phyloP scores from a whole-genome alignment of 1,284 basidiomycete genomes.

The Cryptococcus sp. region DNA sequence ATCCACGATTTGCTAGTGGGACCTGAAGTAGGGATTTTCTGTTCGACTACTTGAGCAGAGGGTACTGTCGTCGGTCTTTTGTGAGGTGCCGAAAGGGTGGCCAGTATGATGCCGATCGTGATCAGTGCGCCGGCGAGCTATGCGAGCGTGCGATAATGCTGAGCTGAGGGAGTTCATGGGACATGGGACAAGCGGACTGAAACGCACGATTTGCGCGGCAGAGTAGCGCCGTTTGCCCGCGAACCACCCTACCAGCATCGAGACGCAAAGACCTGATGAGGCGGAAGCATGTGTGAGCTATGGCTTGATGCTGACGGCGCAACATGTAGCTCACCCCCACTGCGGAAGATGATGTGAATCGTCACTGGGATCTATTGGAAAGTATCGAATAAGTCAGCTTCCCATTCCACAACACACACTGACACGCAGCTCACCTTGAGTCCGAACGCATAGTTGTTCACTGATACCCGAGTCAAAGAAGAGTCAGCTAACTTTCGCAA shows the following conservation, averaged over 20 bases:
- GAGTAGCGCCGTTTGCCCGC: constrained; percentile 64
- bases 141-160: constrained; percentile 20
- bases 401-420: neutral
- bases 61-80: constrained; percentile 5
- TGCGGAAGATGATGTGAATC: constrained; percentile 92
- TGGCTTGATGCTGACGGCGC: neutral
- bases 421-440: constrained; percentile 52
- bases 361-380: constrained; percentile 72
- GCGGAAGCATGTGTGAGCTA: too few relatives aligned
- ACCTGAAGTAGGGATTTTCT: neutral
- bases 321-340: constrained; percentile 75
- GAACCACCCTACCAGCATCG: constrained; percentile 51
- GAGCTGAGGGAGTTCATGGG: constrained; percentile 12
- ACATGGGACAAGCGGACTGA: constrained; percentile 7
- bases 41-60: neutral
- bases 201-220: constrained; percentile 61
- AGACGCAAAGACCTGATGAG: constrained; percentile 50
- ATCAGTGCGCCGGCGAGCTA: constrained; percentile 71
- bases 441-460: constrained; percentile 90
- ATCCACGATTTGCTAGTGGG: constrained; percentile 1
- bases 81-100: constrained; percentile 70
- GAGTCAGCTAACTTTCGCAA: too few relatives aligned
- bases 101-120: constrained; percentile 76
- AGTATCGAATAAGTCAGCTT: constrained; percentile 32
- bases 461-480: constrained; percentile 13